Base-by-base conservation (phyloP, 805 yeast genomes). In the Candida palmyrensis region DNA sequence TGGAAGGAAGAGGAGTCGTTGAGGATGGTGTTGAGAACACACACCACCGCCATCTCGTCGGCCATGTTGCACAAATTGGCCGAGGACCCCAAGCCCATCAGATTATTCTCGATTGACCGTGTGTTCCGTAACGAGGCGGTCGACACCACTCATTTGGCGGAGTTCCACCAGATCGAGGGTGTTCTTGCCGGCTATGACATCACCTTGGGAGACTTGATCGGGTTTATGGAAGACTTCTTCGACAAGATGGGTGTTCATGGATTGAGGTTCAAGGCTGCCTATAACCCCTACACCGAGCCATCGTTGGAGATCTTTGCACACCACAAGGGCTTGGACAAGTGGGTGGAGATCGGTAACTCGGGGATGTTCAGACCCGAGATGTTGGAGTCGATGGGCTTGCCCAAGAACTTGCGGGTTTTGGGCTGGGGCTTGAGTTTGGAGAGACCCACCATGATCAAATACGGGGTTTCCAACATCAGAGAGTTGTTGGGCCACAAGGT, bases 291-390 rank as follows among this genome's bases (percentile, higher is more conserved):
- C 75, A 92, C 99, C 38, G 99, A 92, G 66, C 99, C 99, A 38
- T 85, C 96, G 6, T 76, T 92, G 77, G 99, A 92, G 70, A 92
- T 92, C 47, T 92, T 82, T 62, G 92, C 97, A 31, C 92, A 86
- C 83, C 99, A 92, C 66, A 80, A 78, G 49, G 96, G 96, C 32
- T 74, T 92, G 51, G 80, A 74, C 48, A 92, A 87, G 61, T 94
- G 98, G 98, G 98, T 92, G 42, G 99, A 92, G 71, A 90, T 92
- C 53, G 99, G 99, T 62, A 92, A 92, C 73, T 88, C 97, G 13
- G 99, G 99, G 61, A 83, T 92, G 96, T 92, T 92, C 75, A 81
- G 99, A 67, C 98, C 99, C 10, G 99, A 92, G 68, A 92, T 92
- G 99, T 73, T 94, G 57, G 96, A 88, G 67, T 69, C 96, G 28